Conservation (phyloP, 2,329 filamentous ascomycete genomes). For the Fusarium verticillioides region DNA sequence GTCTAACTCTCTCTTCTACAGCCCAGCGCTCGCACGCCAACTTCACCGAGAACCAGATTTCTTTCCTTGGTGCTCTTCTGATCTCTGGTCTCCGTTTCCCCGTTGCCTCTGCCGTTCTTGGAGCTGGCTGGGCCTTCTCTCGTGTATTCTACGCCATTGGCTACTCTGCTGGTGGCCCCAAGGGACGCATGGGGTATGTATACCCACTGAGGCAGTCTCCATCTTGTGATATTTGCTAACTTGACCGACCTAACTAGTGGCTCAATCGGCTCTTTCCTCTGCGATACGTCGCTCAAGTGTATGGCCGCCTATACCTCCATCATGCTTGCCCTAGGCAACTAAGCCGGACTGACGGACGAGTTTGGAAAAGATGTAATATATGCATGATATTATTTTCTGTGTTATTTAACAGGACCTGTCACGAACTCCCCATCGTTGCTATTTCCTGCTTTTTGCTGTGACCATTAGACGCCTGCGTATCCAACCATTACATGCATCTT, state of each 20-base stretch:
- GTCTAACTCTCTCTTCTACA: slow-evolving; percentile 34
- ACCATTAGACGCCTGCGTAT: slow-evolving; percentile 32
- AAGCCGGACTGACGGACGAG: background rate
- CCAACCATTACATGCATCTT: slow-evolving; percentile 9
- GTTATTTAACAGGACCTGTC: slow-evolving; percentile 16
- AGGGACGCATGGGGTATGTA: slow-evolving; percentile 56
- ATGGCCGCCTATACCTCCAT: slow-evolving; percentile 58
- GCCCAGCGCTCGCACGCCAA: slow-evolving; percentile 72
- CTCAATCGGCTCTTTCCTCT: slow-evolving; percentile 48
- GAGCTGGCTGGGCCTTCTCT: slow-evolving; percentile 62
- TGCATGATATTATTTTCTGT: slow-evolving; percentile 19
- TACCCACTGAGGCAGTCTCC: background rate
- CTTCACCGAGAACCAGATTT: slow-evolving; percentile 69
- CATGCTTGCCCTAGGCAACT: slow-evolving; percentile 51
- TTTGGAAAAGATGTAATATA: background rate
- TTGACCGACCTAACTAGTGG: slow-evolving; percentile 46
- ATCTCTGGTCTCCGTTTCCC: slow-evolving; percentile 69
- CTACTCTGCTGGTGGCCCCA: slow-evolving; percentile 61
- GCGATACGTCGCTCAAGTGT: slow-evolving; percentile 54
- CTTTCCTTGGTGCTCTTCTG: slow-evolving; percentile 63
- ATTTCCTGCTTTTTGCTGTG: slow-evolving; percentile 23
- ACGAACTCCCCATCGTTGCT: slow-evolving; percentile 22
- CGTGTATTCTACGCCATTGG: slow-evolving; percentile 66
- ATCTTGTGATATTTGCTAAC: slow-evolving; percentile 28
- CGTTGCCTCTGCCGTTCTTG: slow-evolving; percentile 58